Evolutionary conservation across 2,329 filamentous ascomycete genomes (phyloP), one percentile per base, ranked within the genome.

Genomic region (Cercospora sojina): DNA sequence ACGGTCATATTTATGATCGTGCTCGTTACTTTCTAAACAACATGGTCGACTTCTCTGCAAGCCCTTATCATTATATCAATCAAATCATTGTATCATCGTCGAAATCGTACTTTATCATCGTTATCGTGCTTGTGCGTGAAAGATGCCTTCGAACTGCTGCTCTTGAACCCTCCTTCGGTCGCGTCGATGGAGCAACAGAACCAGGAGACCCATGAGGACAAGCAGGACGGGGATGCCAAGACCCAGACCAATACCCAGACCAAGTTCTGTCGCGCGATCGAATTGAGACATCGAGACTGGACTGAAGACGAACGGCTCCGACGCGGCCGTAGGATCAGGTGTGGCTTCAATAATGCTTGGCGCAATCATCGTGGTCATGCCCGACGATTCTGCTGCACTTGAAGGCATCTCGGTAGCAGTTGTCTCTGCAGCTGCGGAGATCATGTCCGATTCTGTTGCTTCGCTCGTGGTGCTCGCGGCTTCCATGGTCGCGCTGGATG

Each of bases 211-310:
- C 58, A 60, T 60, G n/a, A 60, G 12, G 20, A 47, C 58, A 13
- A 60, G 58, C 1, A 60, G 35, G 25, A 60, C n/a, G 2, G 58
- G 58, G 18, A 60, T 60, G 58, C 64, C 64, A 25, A 65, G 27
- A 55, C 64, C 64, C 5, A 65, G 58, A 51, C 64, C 64, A 7
- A 65, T 47, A 23, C 64, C 64, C 16, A 65, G 53, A 23, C 64
- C 64, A 25, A 65, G 49, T 49, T 65, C 58, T 49, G 58, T 65
- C 10, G 49, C 49, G 59, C 51, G 49, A 31, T 20, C 20, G 25
- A 60, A 65, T n/a, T 29, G 31, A 16, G 35, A 27, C 31, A 25
- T 29, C 5, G 31, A 23, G 16, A 58, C 31, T 47, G 47, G 47
- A n/a, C 32, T 41, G 64, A 62, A 55, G 64, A 62, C 18, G 59